Percentiles rank a stretch among this genome's conserved stretches.
Conservation (phyloP, 2,329 filamentous ascomycete genomes). For the Penicillium sp. region DNA sequence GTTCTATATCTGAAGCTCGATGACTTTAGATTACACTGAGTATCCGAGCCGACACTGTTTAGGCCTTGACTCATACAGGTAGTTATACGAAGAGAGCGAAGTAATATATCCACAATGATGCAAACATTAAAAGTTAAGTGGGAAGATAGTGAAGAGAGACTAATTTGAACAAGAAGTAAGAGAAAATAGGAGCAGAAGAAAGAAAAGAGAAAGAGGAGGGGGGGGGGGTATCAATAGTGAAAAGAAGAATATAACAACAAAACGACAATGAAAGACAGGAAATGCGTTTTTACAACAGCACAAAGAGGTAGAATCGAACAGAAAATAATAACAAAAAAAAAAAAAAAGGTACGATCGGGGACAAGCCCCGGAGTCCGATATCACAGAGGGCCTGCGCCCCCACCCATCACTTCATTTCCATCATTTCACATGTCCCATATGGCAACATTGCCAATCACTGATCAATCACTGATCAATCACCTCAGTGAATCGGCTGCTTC, state of each 20-base stretch:
- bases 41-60: not conserved
- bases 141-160: not conserved
- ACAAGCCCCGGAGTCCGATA: not conserved
- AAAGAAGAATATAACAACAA: conserved; percentile 14
- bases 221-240: conserved; percentile 17
- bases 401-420: conserved; percentile 14
- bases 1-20: too few relatives aligned
- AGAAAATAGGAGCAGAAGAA: not conserved
- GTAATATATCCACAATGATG: not conserved
- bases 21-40: not conserved
- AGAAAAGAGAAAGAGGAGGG: conserved; percentile 9
- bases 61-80: not conserved
- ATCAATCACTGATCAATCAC: conserved; percentile 32
- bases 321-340: not conserved
- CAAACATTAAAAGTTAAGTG: not conserved
- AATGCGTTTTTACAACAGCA: conserved; percentile 2
- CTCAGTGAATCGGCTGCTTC: conserved; percentile 47
- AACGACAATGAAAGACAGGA: conserved; percentile 8
- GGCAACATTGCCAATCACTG: conserved; percentile 20
- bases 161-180: conserved; percentile 1
- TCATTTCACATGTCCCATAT: conserved; percentile 25
- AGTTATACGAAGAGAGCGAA: not conserved
- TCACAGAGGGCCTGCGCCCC: not conserved
- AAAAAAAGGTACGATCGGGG: not conserved
- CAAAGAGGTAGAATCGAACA: not conserved